Base-by-base conservation (phyloP, 768 basidiomycete species). In the Phallus indusiatus region DNA sequence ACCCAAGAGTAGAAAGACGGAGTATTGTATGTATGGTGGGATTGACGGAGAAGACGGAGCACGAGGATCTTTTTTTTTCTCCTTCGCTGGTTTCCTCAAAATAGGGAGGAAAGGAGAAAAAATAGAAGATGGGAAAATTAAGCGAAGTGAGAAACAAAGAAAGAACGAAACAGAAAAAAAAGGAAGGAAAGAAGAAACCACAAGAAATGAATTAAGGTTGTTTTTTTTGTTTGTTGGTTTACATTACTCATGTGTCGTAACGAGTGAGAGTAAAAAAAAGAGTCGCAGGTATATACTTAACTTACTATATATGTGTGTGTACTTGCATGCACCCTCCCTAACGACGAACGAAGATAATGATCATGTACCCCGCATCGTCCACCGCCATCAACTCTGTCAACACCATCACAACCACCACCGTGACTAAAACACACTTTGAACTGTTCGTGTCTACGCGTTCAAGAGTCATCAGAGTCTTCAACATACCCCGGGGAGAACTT, bases 391-490 rank as follows among this genome's bases (percentile, higher is more conserved):
- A n/a, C n/a, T n/a, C 14, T 42, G 9, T 4, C 42, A 28, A 2
- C 28, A 28, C 28, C 28, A 28, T 11, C 14, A 14, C 42, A 2
- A n/a, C 42, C 14, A 42, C 12, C 14, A 42, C n/a, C 4, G 4
- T 4, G 3, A n/a, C 14, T 11, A 42, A 42, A 42, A 42, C 42
- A 12, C 42, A 42, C n/a, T 42, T 42, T n/a, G 42, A 60, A n/a
- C 22, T 34, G 35, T 84, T 84, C 63, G 64, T 79, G 22, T 66
- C 72, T 35, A 77, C 80, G 49, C 75, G 75, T 47, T 83, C 81
- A 34, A 77, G 81, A 59, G 79, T 76, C n/a, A 73, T 82, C 24
- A 75, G 74, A 56, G 83, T 82, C 61, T 65, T 63, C 71, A 14
- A 70, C 74, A 56, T 64, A 76, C 55, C 70, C 69, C 60, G 67